Conservation (phyloP, 2,329 filamentous ascomycete species). For the Trichoderma afroharzianum region DNA sequence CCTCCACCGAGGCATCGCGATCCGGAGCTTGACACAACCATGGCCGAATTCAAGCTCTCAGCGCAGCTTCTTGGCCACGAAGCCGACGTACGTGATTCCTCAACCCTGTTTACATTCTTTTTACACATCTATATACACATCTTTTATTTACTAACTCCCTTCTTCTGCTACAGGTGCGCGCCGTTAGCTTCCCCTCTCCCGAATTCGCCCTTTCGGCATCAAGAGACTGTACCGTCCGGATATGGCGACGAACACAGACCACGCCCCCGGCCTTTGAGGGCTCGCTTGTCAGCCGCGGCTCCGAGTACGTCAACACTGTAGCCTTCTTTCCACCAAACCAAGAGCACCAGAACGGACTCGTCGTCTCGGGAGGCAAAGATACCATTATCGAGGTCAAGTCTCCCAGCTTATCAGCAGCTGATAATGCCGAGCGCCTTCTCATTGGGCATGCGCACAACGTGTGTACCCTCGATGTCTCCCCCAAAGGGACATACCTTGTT, state of each 20-base stretch:
- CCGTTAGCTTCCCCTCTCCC: slow-evolving; percentile 71
- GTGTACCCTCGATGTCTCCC: slow-evolving; percentile 76
- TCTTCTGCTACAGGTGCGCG: slow-evolving; percentile 68
- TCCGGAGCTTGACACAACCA: slow-evolving; percentile 32
- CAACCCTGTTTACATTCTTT: neutral
- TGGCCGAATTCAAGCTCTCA: slow-evolving; percentile 89
- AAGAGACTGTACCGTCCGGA: slow-evolving; percentile 82
- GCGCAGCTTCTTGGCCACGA: slow-evolving; percentile 85
- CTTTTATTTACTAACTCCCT: slow-evolving; percentile 18
- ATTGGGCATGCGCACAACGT: slow-evolving; percentile 86
- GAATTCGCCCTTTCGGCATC: slow-evolving; percentile 79
- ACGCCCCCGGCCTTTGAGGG: slow-evolving; percentile 70
- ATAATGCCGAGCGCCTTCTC: slow-evolving; percentile 80
- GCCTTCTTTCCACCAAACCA: slow-evolving; percentile 68
- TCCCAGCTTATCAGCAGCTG: slow-evolving; percentile 61
- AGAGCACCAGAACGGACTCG: slow-evolving; percentile 70
- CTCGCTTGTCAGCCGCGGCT: slow-evolving; percentile 73
- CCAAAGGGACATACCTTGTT: slow-evolving; percentile 69
- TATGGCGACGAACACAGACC: slow-evolving; percentile 70
- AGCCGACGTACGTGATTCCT: slow-evolving; percentile 69
- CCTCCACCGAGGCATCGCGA: neutral
- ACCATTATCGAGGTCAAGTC: slow-evolving; percentile 87
- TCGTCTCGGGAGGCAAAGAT: slow-evolving; percentile 87
- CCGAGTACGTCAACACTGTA: slow-evolving; percentile 83
- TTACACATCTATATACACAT: neutral